phyloP scores from a whole-genome alignment of 2,329 filamentous ascomycete species.

The Colletotrichum plurivorum region DNA sequence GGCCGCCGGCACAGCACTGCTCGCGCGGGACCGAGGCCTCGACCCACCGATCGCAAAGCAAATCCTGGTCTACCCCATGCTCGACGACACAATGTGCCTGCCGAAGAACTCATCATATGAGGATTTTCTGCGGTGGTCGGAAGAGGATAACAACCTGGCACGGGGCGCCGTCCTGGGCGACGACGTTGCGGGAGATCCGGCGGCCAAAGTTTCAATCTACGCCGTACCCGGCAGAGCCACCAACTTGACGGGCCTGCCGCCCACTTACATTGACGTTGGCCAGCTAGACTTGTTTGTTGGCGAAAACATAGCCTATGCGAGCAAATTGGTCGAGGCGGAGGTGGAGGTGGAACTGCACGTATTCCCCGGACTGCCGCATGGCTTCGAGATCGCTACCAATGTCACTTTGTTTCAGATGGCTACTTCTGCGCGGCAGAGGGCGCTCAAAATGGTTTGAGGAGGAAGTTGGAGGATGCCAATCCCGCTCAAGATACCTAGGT shows the following conservation, averaged over 20 bases:
- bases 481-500: neutral
- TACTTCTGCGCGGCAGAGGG: constrained; percentile 40
- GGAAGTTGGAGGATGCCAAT: neutral
- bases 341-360: constrained; percentile 56
- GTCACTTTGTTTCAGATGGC: constrained; percentile 42
- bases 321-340: constrained; percentile 47
- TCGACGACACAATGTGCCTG: constrained; percentile 47
- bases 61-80: constrained; percentile 52
- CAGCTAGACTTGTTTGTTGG: constrained; percentile 54
- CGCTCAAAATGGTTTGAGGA: constrained; percentile 21
- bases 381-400: constrained; percentile 45
- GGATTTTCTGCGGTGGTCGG: neutral
- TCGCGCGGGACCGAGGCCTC: constrained; percentile 50
- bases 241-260: constrained; percentile 48
- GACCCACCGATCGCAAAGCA: constrained; percentile 49
- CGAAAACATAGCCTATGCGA: constrained; percentile 50
- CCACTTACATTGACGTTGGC: constrained; percentile 55
- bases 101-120: neutral
- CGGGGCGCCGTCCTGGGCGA: constrained; percentile 26
- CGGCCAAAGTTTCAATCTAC: constrained; percentile 39
- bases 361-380: constrained; percentile 56
- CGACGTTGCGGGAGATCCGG: neutral
- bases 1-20: constrained; percentile 51
- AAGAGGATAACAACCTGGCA: constrained; percentile 7
- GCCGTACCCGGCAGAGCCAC: constrained; percentile 43